Base-by-base conservation (phyloP, 148 eudicot species). In the Rhododendron mucronatum region DNA sequence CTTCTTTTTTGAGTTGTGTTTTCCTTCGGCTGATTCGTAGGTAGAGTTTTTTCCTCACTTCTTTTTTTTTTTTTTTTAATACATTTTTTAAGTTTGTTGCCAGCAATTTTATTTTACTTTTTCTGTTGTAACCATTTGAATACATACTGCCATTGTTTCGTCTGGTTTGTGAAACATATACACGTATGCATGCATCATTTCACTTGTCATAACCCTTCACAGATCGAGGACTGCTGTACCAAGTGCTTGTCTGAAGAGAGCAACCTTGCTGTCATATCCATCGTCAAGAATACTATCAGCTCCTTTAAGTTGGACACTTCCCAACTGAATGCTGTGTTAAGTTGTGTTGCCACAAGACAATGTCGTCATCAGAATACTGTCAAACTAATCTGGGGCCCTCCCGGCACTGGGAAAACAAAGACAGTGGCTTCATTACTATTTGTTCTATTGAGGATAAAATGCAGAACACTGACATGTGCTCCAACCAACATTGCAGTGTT, bases 321-420 rank as follows among this genome's bases (percentile, higher is more conserved):
- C 4, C 95, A 93, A 89, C 81, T 63, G 35, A 51, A 14, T 7
- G 94, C 94, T 45, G 89, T 93, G 47, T 75, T 86, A 4, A 85
- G 83, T 48, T 89, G 93, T 83, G 75, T 90, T 80, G 78, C 78
- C 69, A 87, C 88, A 85, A 91, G 89, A 55, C 81, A 92, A 51
- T 92, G 93, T 75, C 77, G 30, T 37, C 84, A 89, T 50, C 79
- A 86, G 23, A 83, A 85, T 23, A 87, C 69, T 14, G 83, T 91
- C n/a, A 90, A 90, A 77, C 91, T 93, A 26, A 93, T 93, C 44
- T 92, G 96, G 94, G 94, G 96, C 9, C 96, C 96, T 44, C 93
- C 94, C 0, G 94, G 96, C 26, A 93, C 93, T 2, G 94, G 96
- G 51, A 93, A 91, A 80, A 93, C 95, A 4, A 93, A 91, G 84